Percentiles rank a stretch among this genome's conserved stretches.
These are phyloP conservation scores for Pseudogymnoascus sp. DNA, from an alignment of 2,329 filamentous ascomycete genomes.

Conservation along the genomic window DNA sequence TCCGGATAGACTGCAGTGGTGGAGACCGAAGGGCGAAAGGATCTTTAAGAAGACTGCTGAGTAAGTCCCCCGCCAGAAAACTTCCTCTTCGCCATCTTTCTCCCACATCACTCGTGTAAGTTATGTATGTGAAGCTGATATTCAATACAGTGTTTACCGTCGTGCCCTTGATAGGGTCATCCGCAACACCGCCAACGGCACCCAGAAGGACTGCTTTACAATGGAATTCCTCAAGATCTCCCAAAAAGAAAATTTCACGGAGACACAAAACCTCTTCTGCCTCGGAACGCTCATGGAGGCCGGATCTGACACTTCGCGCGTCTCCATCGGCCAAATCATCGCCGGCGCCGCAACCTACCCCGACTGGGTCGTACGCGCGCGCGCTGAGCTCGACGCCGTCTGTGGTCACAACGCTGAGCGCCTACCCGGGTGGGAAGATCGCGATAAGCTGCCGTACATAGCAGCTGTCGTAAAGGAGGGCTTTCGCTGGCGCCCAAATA, in stretches of 20 bases:
- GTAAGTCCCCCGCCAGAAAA: constrained; percentile 10
- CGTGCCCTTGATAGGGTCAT: constrained; percentile 21
- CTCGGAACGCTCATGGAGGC: constrained; percentile 33
- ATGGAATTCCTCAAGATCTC: constrained; percentile 24
- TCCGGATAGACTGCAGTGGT: constrained; percentile 27
- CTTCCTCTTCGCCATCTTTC: constrained; percentile 12
- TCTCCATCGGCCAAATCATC: constrained; percentile 27
- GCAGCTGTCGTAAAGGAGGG: constrained; percentile 39
- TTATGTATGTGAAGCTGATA: not conserved
- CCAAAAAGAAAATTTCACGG: constrained; percentile 19
- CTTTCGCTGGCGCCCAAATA: constrained; percentile 37
- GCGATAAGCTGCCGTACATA: constrained; percentile 33
- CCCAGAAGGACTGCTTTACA: constrained; percentile 25
- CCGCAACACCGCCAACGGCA: constrained; percentile 21
- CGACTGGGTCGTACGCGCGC: constrained; percentile 24
- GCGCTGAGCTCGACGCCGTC: constrained; percentile 36
- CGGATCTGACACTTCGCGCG: constrained; percentile 37
- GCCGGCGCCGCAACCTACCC: constrained; percentile 23
- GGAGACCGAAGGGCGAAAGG: constrained; percentile 21
- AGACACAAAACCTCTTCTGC: constrained; percentile 24
- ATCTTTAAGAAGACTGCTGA: constrained; percentile 17
- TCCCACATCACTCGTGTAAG: not conserved
- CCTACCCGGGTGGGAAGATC: constrained; percentile 34
- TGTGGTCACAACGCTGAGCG: constrained; percentile 31
- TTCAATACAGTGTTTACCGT: constrained; percentile 19